Percentiles rank a stretch among this genome's conserved stretches.
Conservation (phyloP, 345 rosid species). For the Linum usitatissimum region DNA sequence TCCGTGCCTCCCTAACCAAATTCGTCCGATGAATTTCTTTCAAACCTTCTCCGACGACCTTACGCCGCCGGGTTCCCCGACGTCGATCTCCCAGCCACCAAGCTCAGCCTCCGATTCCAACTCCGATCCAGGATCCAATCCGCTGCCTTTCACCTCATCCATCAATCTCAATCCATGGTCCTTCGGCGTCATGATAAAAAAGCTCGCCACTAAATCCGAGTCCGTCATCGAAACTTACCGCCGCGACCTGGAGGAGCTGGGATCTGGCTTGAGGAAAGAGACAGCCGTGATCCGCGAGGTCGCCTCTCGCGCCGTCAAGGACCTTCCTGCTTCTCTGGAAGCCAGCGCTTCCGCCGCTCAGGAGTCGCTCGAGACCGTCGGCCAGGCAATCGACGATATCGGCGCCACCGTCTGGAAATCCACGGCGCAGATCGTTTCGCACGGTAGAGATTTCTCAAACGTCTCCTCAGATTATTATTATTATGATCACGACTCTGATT, state of each 20-base stretch:
- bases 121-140: conserved; percentile 3
- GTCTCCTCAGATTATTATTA: conserved; percentile 15
- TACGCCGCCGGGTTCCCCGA: no score
- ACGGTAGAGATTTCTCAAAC: conserved; percentile 34
- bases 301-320: conserved; percentile 70
- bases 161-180: conserved; percentile 31
- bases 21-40: conserved; percentile 49
- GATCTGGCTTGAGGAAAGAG: conserved; percentile 62
- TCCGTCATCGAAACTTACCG: conserved; percentile 61
- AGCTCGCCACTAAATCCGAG: conserved; percentile 47
- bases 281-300: conserved; percentile 48
- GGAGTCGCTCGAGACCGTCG: conserved; percentile 66
- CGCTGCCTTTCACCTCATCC: conserved; percentile 7
- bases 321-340: conserved; percentile 51
- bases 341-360: conserved; percentile 68
- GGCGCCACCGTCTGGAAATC: conserved; percentile 66
- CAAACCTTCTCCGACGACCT: no score
- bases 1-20: no score
- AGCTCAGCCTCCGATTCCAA: background rate
- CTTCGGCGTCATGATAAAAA: conserved; percentile 41
- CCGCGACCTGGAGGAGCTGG: conserved; percentile 60
- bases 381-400: conserved; percentile 73
- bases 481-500: conserved; percentile 20
- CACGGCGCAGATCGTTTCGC: conserved; percentile 57
- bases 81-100: background rate